Conservation (phyloP, 2,329 filamentous ascomycete species). For the Sporothrix schenckii region DNA sequence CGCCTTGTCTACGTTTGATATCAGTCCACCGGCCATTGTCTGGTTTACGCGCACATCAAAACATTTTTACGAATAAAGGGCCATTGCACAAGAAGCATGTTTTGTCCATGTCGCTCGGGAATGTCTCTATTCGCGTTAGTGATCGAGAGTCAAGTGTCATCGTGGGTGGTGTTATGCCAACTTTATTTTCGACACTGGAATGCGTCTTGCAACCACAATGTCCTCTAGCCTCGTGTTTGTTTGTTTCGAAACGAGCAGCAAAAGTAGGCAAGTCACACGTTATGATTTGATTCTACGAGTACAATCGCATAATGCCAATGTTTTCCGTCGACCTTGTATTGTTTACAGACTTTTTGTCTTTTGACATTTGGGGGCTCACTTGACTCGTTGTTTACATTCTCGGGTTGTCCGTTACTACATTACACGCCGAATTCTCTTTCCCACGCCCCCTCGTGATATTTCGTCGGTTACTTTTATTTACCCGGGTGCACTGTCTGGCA, state of each 20-base stretch:
- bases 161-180: background rate
- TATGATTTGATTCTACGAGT: too few species aligned
- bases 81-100: background rate
- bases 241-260: background rate
- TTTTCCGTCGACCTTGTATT: background rate
- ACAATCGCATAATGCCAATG: background rate
- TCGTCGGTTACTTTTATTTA: background rate
- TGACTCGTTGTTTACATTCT: background rate
- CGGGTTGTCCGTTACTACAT: too few species aligned
- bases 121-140: background rate
- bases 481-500: background rate
- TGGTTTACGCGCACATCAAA: too few species aligned
- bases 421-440: background rate
- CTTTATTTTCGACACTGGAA: background rate
- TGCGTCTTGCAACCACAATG: conserved; percentile 5
- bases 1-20: background rate
- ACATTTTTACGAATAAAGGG: too few species aligned
- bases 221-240: background rate
- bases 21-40: background rate
- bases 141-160: background rate
- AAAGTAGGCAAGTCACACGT: background rate
- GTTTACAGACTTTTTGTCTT: background rate
- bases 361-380: background rate
- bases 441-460: conserved; percentile 3
- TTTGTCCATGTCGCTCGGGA: background rate